Evolutionary conservation across 345 rosid genomes (phyloP).

Genomic region (Salix koriyanagi): DNA sequence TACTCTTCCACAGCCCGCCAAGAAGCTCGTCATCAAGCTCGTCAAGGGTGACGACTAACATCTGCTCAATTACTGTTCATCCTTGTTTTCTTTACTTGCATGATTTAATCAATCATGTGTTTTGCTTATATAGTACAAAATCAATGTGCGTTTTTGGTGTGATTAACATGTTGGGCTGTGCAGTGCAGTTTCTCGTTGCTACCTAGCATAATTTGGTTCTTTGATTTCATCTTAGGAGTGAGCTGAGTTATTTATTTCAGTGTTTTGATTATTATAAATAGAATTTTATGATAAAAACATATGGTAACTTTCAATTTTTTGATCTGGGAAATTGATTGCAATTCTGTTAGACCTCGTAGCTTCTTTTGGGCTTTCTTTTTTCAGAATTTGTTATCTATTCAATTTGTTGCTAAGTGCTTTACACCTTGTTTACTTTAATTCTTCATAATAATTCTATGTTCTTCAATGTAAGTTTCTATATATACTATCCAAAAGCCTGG

Average conservation of each 20-base stretch:
- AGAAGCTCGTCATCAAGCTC: conserved; percentile 83
- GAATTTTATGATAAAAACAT: background rate
- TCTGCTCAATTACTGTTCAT: background rate
- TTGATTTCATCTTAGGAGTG: conserved; percentile 1
- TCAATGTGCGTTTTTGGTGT: conserved; percentile 1
- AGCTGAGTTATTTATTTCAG: conserved; percentile 1
- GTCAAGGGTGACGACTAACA: conserved; percentile 48
- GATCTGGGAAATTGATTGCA: background rate
- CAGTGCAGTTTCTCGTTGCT: background rate
- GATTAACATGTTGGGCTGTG: background rate
- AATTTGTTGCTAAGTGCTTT: background rate
- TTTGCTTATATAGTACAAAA: background rate
- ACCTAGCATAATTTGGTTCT: background rate
- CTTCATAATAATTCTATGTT: background rate
- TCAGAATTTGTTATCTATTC: background rate
- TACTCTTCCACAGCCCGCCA: conserved; percentile 77
- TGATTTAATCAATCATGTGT: conserved; percentile 12
- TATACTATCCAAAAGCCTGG: background rate
- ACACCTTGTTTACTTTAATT: background rate
- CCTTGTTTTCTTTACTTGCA: background rate
- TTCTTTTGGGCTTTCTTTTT: background rate
- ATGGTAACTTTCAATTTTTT: background rate
- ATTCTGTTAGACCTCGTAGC: background rate
- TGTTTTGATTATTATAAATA: background rate
- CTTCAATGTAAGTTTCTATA: background rate